Evolutionary conservation across 371 early-diverging fungal genomes (phyloP).

Genomic region (Syncephalastrum monosporum): DNA sequence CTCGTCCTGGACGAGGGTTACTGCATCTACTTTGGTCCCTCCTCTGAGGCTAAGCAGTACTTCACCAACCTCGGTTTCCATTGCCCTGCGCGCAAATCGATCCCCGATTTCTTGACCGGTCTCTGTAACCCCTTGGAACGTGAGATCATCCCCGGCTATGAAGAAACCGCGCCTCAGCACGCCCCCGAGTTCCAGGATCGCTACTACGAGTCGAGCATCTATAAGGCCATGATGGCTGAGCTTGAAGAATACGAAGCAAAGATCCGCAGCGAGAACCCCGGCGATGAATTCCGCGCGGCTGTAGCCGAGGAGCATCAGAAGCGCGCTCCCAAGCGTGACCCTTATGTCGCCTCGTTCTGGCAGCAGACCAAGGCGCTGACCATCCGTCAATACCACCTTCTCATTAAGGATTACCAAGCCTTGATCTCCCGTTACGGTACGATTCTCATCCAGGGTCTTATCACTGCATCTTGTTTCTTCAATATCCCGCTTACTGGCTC

Average conservation of each 20-base stretch:
- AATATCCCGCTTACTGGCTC: conserved; percentile 38
- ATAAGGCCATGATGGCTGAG: conserved; percentile 39
- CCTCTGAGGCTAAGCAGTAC: conserved; percentile 61
- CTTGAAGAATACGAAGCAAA: conserved; percentile 4
- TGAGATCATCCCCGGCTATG: conserved; percentile 50
- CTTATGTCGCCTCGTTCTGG: conserved; percentile 61
- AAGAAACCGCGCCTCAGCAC: conserved; percentile 42
- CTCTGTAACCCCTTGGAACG: conserved; percentile 65
- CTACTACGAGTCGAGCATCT: conserved; percentile 37
- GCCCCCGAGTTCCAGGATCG: conserved; percentile 49
- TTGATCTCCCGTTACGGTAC: conserved; percentile 59
- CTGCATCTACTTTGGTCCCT: conserved; percentile 75
- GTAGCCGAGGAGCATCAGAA: conserved; percentile 49
- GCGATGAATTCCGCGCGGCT: no score
- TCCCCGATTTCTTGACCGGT: conserved; percentile 72
- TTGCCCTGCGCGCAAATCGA: conserved; percentile 71
- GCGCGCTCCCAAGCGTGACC: conserved; percentile 47
- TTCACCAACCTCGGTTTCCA: conserved; percentile 66
- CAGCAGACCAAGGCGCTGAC: conserved; percentile 62
- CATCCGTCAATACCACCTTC: conserved; percentile 59
- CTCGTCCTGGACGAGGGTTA: conserved; percentile 69
- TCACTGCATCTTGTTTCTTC: conserved; percentile 68
- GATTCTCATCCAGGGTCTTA: conserved; percentile 59
- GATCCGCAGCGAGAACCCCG: conserved; percentile 8
- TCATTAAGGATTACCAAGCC: conserved; percentile 46